Evolutionary conservation across 2,329 filamentous ascomycete species (phyloP).

Genomic region (Dactylellina leptospora): DNA sequence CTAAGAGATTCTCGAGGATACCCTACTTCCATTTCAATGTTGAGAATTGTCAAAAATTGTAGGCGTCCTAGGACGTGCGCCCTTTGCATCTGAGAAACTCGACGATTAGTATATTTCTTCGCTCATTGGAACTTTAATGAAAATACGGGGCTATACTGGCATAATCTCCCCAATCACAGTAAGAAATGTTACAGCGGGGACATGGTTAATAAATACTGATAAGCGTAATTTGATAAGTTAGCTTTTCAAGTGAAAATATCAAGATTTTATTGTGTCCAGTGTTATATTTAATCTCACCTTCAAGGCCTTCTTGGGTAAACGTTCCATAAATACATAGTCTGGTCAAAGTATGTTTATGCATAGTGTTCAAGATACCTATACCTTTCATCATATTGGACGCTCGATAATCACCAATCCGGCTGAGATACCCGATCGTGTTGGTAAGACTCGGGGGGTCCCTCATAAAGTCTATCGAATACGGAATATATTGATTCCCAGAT

Average conservation of each 20-base stretch:
- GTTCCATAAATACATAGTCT: conserved; percentile 42
- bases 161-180: conserved; percentile 33
- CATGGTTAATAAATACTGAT: conserved; percentile 32
- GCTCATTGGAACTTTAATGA: no score
- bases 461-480: conserved; percentile 34
- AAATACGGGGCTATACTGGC: no score
- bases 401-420: conserved; percentile 33
- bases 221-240: neutral
- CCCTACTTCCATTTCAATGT: conserved; percentile 8
- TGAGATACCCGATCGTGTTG: neutral
- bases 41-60: conserved; percentile 11
- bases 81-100: conserved; percentile 10
- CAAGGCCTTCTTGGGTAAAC: conserved; percentile 34
- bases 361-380: neutral
- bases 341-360: conserved; percentile 12
- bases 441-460: neutral
- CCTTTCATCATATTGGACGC: conserved; percentile 42
- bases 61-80: conserved; percentile 15
- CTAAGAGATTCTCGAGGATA: neutral
- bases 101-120: conserved; percentile 14
- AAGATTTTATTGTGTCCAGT: neutral
- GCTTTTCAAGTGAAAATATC: neutral
- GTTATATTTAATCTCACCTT: conserved; percentile 4
- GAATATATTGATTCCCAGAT: conserved; percentile 15
- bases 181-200: conserved; percentile 23